Percentiles rank a stretch among this genome's conserved stretches.
Conservation (phyloP, 768 basidiomycete species). For the Hericium coralloides region DNA sequence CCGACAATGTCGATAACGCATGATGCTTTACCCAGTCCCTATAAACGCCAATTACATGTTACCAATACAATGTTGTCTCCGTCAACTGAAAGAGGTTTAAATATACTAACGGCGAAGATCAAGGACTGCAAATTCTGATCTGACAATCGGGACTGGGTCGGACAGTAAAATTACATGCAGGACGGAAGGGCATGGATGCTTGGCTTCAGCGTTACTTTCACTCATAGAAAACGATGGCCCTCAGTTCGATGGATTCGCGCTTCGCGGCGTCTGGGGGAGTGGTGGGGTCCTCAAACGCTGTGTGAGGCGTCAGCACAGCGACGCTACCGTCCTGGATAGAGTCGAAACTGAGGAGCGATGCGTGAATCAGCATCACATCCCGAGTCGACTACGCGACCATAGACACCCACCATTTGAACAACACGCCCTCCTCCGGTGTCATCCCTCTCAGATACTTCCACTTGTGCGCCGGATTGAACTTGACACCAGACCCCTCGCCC, state of each 20-base stretch:
- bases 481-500: constrained; percentile 34
- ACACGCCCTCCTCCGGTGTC: constrained; percentile 35
- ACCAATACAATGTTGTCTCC: too few relatives aligned
- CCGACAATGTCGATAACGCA: too few relatives aligned
- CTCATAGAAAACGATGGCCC: constrained; percentile 56
- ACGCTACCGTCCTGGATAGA: constrained; percentile 32
- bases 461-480: constrained; percentile 28
- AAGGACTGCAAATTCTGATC: too few relatives aligned
- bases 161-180: too few relatives aligned
- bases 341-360: constrained; percentile 20
- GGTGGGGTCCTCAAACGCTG: constrained; percentile 45
- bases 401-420: constrained; percentile 36
- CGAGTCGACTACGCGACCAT: background rate
- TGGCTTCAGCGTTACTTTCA: constrained; percentile 1
- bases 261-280: constrained; percentile 40
- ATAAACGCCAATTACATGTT: too few relatives aligned
- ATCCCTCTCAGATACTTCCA: constrained; percentile 40
- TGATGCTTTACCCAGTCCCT: too few relatives aligned
- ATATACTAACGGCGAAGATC: too few relatives aligned
- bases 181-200: too few relatives aligned
- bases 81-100: too few relatives aligned
- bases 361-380: background rate
- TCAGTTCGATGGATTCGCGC: constrained; percentile 53
- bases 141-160: too few relatives aligned
- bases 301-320: constrained; percentile 52